These are phyloP conservation scores for Naganishia kalamii DNA, from an alignment of 768 basidiomycete genomes.

Conservation along the genomic window DNA sequence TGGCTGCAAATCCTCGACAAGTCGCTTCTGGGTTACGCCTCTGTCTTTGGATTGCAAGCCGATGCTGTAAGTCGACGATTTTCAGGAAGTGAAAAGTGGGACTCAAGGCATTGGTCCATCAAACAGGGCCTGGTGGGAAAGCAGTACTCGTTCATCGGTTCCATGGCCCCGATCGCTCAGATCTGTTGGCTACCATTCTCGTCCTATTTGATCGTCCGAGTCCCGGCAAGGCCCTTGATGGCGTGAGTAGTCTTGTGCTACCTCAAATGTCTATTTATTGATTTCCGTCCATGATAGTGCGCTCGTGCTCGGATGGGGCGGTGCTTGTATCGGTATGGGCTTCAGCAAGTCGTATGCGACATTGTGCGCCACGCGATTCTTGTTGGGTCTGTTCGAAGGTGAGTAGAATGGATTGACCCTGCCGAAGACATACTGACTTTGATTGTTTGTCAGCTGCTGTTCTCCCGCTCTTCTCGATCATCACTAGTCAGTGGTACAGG, in stretches of 20 bases:
- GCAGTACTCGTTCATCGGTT: conserved; percentile 33
- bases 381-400: conserved; percentile 46
- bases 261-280: neutral
- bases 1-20: conserved; percentile 46
- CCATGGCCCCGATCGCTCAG: conserved; percentile 40
- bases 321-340: conserved; percentile 32
- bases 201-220: conserved; percentile 40
- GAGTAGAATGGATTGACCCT: neutral
- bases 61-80: conserved; percentile 20
- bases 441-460: conserved; percentile 27
- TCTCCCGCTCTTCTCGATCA: conserved; percentile 47
- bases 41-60: conserved; percentile 30
- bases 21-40: conserved; percentile 14
- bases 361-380: conserved; percentile 43
- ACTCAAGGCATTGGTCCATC: neutral
- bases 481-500: conserved; percentile 50
- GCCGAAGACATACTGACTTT: neutral
- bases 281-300: neutral
- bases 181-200: conserved; percentile 44
- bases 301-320: conserved; percentile 42
- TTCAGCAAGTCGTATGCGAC: conserved; percentile 29
- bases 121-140: conserved; percentile 1
- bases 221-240: conserved; percentile 38
- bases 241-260: conserved; percentile 19
- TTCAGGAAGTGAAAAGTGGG: neutral